Evolutionary conservation across 1,139 yeast species (phyloP).

Genomic region (Hyphopichia pseudoburtonii): DNA sequence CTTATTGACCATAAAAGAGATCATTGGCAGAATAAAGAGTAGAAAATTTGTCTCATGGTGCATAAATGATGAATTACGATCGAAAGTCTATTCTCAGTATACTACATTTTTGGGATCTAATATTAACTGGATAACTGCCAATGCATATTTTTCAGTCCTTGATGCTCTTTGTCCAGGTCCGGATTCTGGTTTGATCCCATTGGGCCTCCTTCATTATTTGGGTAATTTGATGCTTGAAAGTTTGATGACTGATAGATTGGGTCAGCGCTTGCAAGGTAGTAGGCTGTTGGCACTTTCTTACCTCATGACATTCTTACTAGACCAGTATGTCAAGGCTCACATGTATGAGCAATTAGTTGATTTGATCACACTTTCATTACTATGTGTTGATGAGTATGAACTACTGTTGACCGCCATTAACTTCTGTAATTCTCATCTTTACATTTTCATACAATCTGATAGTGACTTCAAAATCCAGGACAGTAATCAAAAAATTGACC

Average conservation of each 20-base stretch:
- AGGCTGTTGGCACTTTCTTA: conserved; percentile 14
- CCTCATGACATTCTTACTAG: conserved; percentile 24
- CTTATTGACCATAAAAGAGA: conserved; percentile 45
- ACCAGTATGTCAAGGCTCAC: background rate
- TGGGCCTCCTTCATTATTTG: background rate
- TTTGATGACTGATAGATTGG: background rate
- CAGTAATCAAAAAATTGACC: conserved; percentile 8
- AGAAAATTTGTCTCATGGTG: conserved; percentile 5
- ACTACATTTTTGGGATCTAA: conserved; percentile 20
- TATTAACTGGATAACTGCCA: conserved; percentile 31
- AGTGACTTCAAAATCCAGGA: conserved; percentile 13
- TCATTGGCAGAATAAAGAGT: conserved; percentile 12
- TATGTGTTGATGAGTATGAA: conserved; percentile 42
- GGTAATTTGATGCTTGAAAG: background rate
- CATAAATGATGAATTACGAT: conserved; percentile 6
- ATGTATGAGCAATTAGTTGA: background rate
- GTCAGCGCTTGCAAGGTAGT: conserved; percentile 27
- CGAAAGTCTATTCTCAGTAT: conserved; percentile 13
- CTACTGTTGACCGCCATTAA: conserved; percentile 47
- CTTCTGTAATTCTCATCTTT: conserved; percentile 18
- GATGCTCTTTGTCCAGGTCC: background rate
- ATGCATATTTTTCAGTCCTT: conserved; percentile 34
- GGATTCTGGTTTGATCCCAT: background rate
- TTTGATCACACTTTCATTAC: conserved; percentile 11
- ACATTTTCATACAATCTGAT: too few relatives aligned